These are phyloP conservation scores for Fusarium succisae DNA, from an alignment of 2,329 filamentous ascomycete genomes.

Conservation along the genomic window DNA sequence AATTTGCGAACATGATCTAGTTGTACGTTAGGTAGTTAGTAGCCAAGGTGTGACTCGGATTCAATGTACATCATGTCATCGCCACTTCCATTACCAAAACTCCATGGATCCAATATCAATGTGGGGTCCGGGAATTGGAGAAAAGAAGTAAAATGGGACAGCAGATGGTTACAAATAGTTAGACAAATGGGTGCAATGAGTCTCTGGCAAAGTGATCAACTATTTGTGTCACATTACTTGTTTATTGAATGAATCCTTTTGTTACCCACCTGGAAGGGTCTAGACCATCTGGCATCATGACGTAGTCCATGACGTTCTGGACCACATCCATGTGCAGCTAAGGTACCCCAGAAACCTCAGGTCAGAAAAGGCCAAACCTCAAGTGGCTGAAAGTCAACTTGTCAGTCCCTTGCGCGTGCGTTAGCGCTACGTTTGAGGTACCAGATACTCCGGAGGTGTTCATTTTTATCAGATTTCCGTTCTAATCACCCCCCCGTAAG, in stretches of 20 bases:
- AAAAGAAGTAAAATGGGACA: neutral
- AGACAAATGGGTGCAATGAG: neutral
- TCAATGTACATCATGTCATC: neutral
- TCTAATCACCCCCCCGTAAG: neutral
- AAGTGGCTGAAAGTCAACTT: slow-evolving; percentile 1
- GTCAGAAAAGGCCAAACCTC: neutral
- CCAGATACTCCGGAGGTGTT: neutral
- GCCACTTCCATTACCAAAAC: neutral
- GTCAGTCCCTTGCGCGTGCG: neutral
- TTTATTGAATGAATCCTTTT: neutral
- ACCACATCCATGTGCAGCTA: neutral
- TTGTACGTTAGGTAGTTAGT: neutral
- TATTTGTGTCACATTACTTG: neutral
- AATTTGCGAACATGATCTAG: neutral
- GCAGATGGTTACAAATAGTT: neutral
- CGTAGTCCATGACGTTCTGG: slow-evolving; percentile 10
- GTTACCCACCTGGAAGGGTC: neutral
- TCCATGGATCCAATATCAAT: neutral
- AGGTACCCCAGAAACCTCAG: neutral
- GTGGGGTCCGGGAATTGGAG: neutral
- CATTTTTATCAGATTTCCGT: neutral
- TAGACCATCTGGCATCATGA: slow-evolving; percentile 27
- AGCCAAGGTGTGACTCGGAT: neutral
- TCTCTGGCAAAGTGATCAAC: neutral
- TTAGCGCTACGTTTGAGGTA: neutral